These are phyloP conservation scores for Clavispora phyllophila DNA, from an alignment of 805 yeast genomes.

Conservation along the genomic window DNA sequence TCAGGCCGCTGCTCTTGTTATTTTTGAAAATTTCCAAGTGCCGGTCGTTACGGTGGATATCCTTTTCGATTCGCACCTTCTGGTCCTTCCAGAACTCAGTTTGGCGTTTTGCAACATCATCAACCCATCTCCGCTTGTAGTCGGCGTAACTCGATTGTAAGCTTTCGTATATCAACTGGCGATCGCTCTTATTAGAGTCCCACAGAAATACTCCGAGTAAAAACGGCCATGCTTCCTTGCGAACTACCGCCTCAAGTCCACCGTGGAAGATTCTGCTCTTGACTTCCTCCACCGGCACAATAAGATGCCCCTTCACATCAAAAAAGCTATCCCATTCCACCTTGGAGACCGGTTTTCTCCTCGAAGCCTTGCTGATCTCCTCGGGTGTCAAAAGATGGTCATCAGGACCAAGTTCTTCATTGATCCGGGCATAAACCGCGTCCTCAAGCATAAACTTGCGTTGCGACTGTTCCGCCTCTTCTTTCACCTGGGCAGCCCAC, in stretches of 20 bases:
- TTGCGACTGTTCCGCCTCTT: constrained; percentile 69
- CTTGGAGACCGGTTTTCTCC: constrained; percentile 60
- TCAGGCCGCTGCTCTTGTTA: constrained; percentile 27
- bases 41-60: constrained; percentile 87
- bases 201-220: constrained; percentile 81
- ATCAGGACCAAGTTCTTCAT: constrained; percentile 50
- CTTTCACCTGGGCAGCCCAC: constrained; percentile 94
- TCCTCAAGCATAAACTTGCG: constrained; percentile 50
- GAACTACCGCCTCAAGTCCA: constrained; percentile 55
- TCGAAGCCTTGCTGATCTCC: constrained; percentile 55
- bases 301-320: constrained; percentile 70
- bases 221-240: constrained; percentile 83
- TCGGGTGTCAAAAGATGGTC: constrained; percentile 48
- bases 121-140: constrained; percentile 67
- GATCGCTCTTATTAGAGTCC: constrained; percentile 71
- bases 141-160: constrained; percentile 57
- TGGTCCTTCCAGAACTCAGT: constrained; percentile 84
- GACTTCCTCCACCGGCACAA: constrained; percentile 71
- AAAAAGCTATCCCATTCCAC: constrained; percentile 85
- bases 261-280: constrained; percentile 87
- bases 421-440: constrained; percentile 53
- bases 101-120: constrained; percentile 44
- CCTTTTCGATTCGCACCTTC: constrained; percentile 84
- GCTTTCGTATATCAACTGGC: constrained; percentile 53
- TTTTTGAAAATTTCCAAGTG: constrained; percentile 57